A percentile compares a stretch with the other conserved stretches of the same genome.
These are phyloP conservation scores for Hortaea werneckii DNA, from an alignment of 2,329 filamentous ascomycete genomes.

Conservation along the genomic window DNA sequence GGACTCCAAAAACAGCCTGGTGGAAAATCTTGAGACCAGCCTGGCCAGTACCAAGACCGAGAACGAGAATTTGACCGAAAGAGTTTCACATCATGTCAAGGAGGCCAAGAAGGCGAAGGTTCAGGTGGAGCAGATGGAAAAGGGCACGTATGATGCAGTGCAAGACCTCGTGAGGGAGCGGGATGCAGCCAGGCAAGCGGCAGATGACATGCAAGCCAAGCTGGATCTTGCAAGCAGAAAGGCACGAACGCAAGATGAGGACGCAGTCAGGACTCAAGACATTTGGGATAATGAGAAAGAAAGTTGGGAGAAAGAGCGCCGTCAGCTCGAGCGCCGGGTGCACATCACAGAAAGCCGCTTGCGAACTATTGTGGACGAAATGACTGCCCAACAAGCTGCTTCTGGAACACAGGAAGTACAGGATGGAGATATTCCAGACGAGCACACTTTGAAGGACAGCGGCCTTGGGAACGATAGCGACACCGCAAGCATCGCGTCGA, in stretches of 20 bases:
- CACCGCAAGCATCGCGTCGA: conserved; percentile 55
- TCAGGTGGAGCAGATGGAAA: conserved; percentile 77
- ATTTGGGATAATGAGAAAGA: conserved; percentile 80
- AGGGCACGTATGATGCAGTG: conserved; percentile 75
- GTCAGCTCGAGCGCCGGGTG: conserved; percentile 70
- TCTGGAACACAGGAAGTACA: conserved; percentile 21
- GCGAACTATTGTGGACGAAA: conserved; percentile 74
- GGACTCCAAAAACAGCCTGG: conserved; percentile 77
- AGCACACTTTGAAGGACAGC: conserved; percentile 53
- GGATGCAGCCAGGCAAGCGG: conserved; percentile 65
- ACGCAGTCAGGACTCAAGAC: conserved; percentile 65
- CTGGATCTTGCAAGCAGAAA: conserved; percentile 72
- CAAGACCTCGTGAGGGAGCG: conserved; percentile 75
- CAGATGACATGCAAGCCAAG: conserved; percentile 60
- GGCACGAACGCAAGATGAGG: conserved; percentile 68
- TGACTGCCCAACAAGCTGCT: conserved; percentile 58
- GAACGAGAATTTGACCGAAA: conserved; percentile 58
- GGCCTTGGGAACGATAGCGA: conserved; percentile 50
- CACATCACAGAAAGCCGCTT: conserved; percentile 84
- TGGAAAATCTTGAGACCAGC: conserved; percentile 70
- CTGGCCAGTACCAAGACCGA: conserved; percentile 64
- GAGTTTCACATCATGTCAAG: conserved; percentile 54
- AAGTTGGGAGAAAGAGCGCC: conserved; percentile 71
- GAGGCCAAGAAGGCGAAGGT: conserved; percentile 74
- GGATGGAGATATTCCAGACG: conserved; percentile 35